Base-by-base conservation (phyloP, 2,329 filamentous ascomycete genomes). In the Cladosporium cucumerinum region DNA sequence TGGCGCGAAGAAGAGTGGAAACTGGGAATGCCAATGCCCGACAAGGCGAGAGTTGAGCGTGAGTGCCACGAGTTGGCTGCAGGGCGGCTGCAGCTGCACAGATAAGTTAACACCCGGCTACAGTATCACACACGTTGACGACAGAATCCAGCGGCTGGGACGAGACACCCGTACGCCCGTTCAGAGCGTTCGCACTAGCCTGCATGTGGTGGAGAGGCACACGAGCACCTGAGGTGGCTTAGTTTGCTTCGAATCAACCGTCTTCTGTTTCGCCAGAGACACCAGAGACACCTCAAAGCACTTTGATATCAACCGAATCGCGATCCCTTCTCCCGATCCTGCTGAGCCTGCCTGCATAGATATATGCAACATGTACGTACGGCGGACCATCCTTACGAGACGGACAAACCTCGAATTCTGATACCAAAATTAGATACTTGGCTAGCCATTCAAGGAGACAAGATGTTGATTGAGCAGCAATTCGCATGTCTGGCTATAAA, bases 51-150 rank as follows among this genome's bases (percentile, higher is more conserved):
- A 43, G 14, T 39, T 39, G 57, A 48, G 36, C n/a, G 39, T 60
- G 25, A 48, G 26, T 48, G 57, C 36, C 39, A 30, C 25, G 25
- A 26, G 25, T 16, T 25, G 26, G 25, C 57, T 43, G 39, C 26
- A 30, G 36, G 55, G 25, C 25, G 36, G 26, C 57, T 48, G 39
- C 39, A 43, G 57, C 57, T 60, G 57, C 39, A 43, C 25, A 60
- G 57, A 60, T 60, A 60, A 60, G 57, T 49, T 60, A 60, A 48
- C 39, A 16, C 18, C 18, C 52, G 54, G 54, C 54, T 30, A 30
- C 10, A n/a, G n/a, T 55, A 55, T 55, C 52, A 7, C 16, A 21
- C 28, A 18, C 51, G 10, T 55, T 21, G n/a, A 28, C 51, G 48
- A 25, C 52, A 30, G 52, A 18, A 18, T 39, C 16, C 34, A 39